Base-by-base conservation (phyloP, 768 basidiomycete species). In the Lentinula boryana region DNA sequence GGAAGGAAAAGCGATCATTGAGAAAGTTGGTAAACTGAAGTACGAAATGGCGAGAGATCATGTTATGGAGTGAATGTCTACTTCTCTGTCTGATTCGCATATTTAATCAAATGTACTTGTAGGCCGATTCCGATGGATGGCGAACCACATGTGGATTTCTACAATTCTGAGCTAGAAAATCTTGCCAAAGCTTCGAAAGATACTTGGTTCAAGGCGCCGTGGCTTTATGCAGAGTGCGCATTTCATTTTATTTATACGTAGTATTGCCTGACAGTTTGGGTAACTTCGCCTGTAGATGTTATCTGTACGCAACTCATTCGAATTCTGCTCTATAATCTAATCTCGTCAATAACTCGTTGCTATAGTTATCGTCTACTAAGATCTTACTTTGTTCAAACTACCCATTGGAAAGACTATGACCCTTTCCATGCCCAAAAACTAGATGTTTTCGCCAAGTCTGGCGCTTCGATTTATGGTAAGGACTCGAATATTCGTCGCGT, bases 211-310 rank as follows among this genome's bases (percentile, higher is more conserved):
- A 89, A 84, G 7, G 85, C 91, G 5, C 93, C 95, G 1, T 99
- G 96, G 96, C 80, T 99, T n/a, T 98, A 81, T 70, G 93, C 94
- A 60, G 96, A 98, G 88, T 97, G 76, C 65, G 89, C 74, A 57
- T 55, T 68, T 62, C 61, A 41, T 59, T 55, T 63, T 23, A 33
- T 32, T 10, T 21, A 58, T 54, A 12, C 9, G n/a, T n/a, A 13
- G 23, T 32, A 23, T 36, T 21, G n/a, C 13, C 44, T 33, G 16
- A 8, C 15, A 16, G 7, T 16, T 5, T 13, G 16, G 5, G 41
- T 38, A 36, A 35, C 7, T 40, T 33, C n/a, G 36, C 35, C 44
- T 16, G 1, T 62, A 91, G 89, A 71, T 91, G 89, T 63, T 91
- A 91, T 66, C 68, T 91, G 89, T 91, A 59, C 67, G 84, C 33